Conservation (phyloP, 2,329 filamentous ascomycete genomes). For the Pestalotiopsis sp. region DNA sequence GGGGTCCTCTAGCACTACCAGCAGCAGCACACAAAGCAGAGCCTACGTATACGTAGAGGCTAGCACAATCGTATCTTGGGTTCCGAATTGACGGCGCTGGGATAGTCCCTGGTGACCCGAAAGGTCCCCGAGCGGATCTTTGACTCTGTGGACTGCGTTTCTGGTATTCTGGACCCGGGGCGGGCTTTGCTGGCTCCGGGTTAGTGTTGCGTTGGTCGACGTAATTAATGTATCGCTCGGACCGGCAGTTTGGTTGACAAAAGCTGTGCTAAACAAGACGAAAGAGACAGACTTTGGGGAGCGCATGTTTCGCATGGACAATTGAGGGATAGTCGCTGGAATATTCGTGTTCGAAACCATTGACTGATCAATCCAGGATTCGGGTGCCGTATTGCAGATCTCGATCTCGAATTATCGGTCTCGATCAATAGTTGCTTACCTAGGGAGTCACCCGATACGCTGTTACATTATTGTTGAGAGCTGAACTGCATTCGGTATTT, state of each 20-base stretch:
- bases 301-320: background rate
- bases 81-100: background rate
- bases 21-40: too few species aligned
- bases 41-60: too few species aligned
- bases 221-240: background rate
- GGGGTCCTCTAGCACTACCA: background rate
- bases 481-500: background rate
- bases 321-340: background rate
- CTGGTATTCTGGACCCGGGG: background rate
- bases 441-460: background rate
- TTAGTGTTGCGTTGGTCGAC: background rate
- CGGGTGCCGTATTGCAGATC: background rate
- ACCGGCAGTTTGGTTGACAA: background rate
- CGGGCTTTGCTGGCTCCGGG: background rate
- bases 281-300: background rate
- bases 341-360: background rate
- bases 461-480: background rate
- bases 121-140: background rate
- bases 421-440: background rate
- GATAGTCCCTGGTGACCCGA: background rate
- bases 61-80: background rate
- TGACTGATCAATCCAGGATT: background rate
- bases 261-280: background rate
- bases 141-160: background rate
- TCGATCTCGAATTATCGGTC: background rate